Evolutionary conservation across 768 basidiomycete genomes (phyloP).

Genomic region (Leucocoprinus sp.): DNA sequence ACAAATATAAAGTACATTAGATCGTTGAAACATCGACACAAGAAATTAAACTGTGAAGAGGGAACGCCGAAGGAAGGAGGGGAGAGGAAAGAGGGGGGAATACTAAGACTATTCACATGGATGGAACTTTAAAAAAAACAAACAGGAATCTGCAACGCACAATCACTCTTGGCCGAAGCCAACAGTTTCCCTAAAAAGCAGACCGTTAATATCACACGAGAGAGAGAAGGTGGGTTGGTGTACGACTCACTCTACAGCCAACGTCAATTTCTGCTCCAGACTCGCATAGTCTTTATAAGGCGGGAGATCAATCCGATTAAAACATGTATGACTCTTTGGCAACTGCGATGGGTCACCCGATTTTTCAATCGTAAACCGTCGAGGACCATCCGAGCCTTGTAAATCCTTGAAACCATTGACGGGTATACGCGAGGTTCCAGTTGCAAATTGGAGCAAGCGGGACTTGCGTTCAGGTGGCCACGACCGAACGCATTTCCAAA

Average conservation of each 20-base stretch:
- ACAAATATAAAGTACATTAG: no score
- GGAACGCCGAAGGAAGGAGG: no score
- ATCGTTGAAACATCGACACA: no score
- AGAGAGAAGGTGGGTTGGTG: conserved; percentile 8
- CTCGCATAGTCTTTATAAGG: conserved; percentile 95
- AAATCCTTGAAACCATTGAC: conserved; percentile 99
- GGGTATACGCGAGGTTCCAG: conserved; percentile 93
- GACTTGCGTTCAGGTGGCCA: conserved; percentile 99
- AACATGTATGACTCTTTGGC: conserved; percentile 95
- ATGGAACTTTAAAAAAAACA: no score
- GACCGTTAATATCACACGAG: conserved; percentile 7
- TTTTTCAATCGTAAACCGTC: conserved; percentile 98
- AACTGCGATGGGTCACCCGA: conserved; percentile 93
- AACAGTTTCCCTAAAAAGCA: conserved; percentile 66
- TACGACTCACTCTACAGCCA: conserved; percentile 80
- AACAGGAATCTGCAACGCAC: not conserved
- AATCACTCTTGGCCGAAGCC: conserved; percentile 88
- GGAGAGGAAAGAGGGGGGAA: conserved; percentile 7
- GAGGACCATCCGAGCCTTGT: conserved; percentile 94
- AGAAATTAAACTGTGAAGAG: not conserved
- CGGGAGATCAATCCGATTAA: conserved; percentile 95
- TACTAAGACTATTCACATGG: no score
- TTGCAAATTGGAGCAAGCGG: conserved; percentile 91
- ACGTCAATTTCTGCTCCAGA: conserved; percentile 89
- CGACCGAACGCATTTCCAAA: conserved; percentile 97